Percentiles rank a stretch among this genome's conserved stretches.
Conservation (phyloP, 805 yeast genomes). For the Kuraishia hungarica region DNA sequence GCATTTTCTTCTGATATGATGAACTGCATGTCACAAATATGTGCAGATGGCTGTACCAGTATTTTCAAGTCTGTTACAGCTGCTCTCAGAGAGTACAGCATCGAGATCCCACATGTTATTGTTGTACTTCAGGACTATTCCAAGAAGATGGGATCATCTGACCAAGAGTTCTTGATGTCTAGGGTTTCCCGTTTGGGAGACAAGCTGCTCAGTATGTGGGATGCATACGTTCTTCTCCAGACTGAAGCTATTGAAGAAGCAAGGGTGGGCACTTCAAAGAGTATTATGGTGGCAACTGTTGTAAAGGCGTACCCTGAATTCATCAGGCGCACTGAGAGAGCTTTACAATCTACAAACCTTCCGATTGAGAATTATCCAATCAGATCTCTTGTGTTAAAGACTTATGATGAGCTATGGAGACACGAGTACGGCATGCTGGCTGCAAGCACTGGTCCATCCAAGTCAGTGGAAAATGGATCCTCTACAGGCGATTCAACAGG, state of each 20-base stretch:
- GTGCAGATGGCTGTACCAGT: conserved; percentile 13
- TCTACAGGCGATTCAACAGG: not conserved
- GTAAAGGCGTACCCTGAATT: conserved; percentile 41
- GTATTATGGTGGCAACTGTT: conserved; percentile 27
- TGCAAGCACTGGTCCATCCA: not conserved
- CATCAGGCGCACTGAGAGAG: conserved; percentile 28
- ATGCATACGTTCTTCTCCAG: conserved; percentile 47
- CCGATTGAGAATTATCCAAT: not conserved
- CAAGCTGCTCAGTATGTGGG: conserved; percentile 48
- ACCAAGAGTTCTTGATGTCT: conserved; percentile 56
- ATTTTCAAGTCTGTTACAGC: conserved; percentile 25
- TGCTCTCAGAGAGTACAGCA: conserved; percentile 26
- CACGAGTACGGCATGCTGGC: not conserved
- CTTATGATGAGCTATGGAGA: conserved; percentile 3
- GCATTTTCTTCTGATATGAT: conserved; percentile 18
- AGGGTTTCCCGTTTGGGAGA: conserved; percentile 43
- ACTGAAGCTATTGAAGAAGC: conserved; percentile 32
- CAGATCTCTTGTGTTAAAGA: not conserved
- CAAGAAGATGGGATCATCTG: conserved; percentile 31
- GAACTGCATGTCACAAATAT: conserved; percentile 22
- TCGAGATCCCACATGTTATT: conserved; percentile 33
- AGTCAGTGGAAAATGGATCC: not conserved
- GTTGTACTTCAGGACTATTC: conserved; percentile 32
- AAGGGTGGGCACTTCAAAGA: conserved; percentile 4
- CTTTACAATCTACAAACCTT: conserved; percentile 6